phyloP scores from a whole-genome alignment of 176 grass and related monocot species.

The Microstegium vimineum region DNA sequence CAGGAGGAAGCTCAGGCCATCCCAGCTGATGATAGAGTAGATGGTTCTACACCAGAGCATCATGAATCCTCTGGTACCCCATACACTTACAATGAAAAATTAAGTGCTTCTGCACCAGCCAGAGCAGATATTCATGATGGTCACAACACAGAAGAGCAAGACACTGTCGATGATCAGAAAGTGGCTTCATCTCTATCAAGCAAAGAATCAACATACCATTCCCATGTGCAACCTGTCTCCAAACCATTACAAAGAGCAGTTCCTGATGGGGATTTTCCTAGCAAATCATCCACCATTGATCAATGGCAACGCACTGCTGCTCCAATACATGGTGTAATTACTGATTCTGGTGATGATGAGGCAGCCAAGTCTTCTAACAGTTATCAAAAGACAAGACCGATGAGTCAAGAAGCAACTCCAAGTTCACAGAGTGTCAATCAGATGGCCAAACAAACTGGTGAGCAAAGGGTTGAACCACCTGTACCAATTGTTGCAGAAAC shows the following conservation, averaged over 20 bases:
- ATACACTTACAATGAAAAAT: constrained; percentile 13
- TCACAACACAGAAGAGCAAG: constrained; percentile 10
- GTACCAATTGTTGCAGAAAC: constrained; percentile 12
- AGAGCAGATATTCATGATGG: constrained; percentile 19
- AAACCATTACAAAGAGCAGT: constrained; percentile 7
- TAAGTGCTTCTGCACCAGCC: constrained; percentile 14
- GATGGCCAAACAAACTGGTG: not conserved
- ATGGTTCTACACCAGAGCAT: constrained; percentile 19
- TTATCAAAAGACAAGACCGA: constrained; percentile 17
- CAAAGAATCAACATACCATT: constrained; percentile 24
- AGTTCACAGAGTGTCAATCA: constrained; percentile 8
- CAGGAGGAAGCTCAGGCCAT: not conserved
- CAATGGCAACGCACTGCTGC: constrained; percentile 7
- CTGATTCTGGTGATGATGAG: constrained; percentile 16
- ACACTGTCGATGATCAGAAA: constrained; percentile 29
- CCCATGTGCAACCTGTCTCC: constrained; percentile 12
- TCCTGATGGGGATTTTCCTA: constrained; percentile 21
- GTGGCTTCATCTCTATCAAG: not conserved
- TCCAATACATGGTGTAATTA: constrained; percentile 7
- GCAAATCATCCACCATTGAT: constrained; percentile 17
- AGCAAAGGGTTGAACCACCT: constrained; percentile 17
- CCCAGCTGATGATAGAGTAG: constrained; percentile 22
- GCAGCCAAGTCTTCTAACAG: not conserved
- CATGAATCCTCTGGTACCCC: constrained; percentile 21
- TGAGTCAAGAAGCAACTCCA: constrained; percentile 6